Base-by-base conservation (phyloP, 352 stramenopile species). In the Pythium rhizo-oryzae region DNA sequence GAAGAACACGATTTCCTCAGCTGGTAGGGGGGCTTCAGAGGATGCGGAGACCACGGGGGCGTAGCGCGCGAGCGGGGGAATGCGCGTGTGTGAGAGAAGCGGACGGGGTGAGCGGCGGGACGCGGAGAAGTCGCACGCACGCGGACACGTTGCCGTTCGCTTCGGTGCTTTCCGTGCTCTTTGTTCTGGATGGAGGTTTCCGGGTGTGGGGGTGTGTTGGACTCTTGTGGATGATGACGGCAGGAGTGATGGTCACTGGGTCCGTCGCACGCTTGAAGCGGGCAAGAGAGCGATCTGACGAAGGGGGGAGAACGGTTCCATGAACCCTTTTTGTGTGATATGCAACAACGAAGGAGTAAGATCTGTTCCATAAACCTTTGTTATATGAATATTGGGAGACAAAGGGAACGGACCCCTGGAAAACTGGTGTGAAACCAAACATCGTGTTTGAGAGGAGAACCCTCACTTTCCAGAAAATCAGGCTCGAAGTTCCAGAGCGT, bases 241-340 rank as follows among this genome's bases (percentile, higher is more conserved):
- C 24, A 43, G 61, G 66, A 72, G 39, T 72, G 66, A 65, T 72
- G 52, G 66, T 72, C 66, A n/a, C 24, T 62, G n/a, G 43, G 19
- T 12, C 28, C 46, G 64, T 70, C 64, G 64, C 64, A 65, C 57
- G 50, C 24, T 70, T 66, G 65, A 71, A 71, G 65, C n/a, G 53
- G 41, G 37, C 41, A 47, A 51, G 57, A 52, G 24, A n/a, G 30
- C 52, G 47, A 63, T 58, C 43, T 19, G 55, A 47, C 33, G 33
- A 69, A 58, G 15, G 16, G 57, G 25, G 2, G 56, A 47, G 25
- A 28, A 47, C 41, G 4, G 28, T 64, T 55, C 57, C 15, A 53
- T 0, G 28, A 55, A 55, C 57, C 57, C 47, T 3, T 64, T 2
- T 2, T 46, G 35, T 24, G 1, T 5, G 30, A 21, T 56, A 64